Base-by-base conservation (phyloP, 192 early-diverging fungal species). In the Coemansia sp. region DNA sequence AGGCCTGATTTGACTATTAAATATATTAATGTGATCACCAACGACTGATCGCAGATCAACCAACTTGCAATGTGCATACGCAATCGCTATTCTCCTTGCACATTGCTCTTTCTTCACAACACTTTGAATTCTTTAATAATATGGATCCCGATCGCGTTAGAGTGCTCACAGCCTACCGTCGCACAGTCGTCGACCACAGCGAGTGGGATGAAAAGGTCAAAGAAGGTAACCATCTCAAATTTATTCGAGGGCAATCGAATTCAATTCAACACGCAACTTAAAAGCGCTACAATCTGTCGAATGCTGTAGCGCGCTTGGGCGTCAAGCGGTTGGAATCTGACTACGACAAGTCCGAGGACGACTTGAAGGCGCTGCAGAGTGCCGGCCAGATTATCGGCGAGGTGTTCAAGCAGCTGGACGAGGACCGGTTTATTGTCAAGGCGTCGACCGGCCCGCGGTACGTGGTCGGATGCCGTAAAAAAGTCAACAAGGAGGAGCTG, bases 301-400 rank as follows among this genome's bases (percentile, higher is more conserved):
- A 33, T 41, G 21, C n/a, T 64, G 15, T 80, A 81, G 67, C 93
- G 58, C 93, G 97, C 35, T 70, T 88, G 53, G 93, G 90, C 43
- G 82, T 99, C 32, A 87, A 88, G 56, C 72, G 87, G 11, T 83
- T 98, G 39, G 95, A 99, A 66, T 86, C 91, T 41, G 90, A 95
- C 53, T 99, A 86, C 70, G 87, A 95, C 59, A 99, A 98, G 67
- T 90, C 93, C 14, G 97, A 99, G 77, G 90, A 97, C 63, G 95
- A 99, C 75, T 86, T 99, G 58, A 98, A 97, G 71, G 95, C 97
- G 0, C 76, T 99, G 33, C 97, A 99, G 78, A 95, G 91, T 75
- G 94, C 98, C n/a, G 97, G 97, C 3, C 97, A 99, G 74, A 95
- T 98, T 54, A 93, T 99, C 63, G 97, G 94, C 44, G 95, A 98